These are phyloP conservation scores for Exserohilum turcica DNA, from an alignment of 2,329 filamentous ascomycete species.

Conservation along the genomic window DNA sequence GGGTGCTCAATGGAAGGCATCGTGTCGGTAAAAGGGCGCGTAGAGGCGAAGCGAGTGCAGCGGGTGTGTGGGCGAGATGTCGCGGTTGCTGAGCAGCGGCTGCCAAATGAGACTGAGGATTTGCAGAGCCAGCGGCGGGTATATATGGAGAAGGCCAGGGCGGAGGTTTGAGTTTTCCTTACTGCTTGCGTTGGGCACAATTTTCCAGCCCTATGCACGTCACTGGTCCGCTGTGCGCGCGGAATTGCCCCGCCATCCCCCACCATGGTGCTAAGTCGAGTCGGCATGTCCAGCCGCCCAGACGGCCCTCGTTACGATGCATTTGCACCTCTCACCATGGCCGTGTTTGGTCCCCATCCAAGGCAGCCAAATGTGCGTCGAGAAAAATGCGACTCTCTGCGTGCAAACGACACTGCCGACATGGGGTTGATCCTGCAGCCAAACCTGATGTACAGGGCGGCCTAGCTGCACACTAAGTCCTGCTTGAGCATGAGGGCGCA, in stretches of 20 bases:
- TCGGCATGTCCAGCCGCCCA: slow-evolving; percentile 21
- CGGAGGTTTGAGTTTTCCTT: slow-evolving; percentile 24
- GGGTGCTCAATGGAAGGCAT: slow-evolving; percentile 74
- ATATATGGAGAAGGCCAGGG: slow-evolving; percentile 31
- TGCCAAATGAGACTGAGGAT: slow-evolving; percentile 18
- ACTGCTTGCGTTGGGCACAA: slow-evolving; percentile 18
- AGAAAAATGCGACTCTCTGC: background rate
- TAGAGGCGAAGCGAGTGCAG: slow-evolving; percentile 8
- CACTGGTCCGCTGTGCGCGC: slow-evolving; percentile 27
- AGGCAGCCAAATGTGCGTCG: background rate
- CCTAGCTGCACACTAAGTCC: background rate
- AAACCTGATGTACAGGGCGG: slow-evolving; percentile 14
- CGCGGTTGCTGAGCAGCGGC: background rate
- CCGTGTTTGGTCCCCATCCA: background rate
- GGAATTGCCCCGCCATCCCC: slow-evolving; percentile 19
- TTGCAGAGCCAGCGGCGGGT: slow-evolving; percentile 17
- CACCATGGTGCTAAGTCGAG: slow-evolving; percentile 9
- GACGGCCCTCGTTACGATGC: background rate
- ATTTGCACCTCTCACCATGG: background rate
- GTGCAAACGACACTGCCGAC: background rate
- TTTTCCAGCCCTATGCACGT: slow-evolving; percentile 23
- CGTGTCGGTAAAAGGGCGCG: slow-evolving; percentile 45
- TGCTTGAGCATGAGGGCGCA: slow-evolving; percentile 8
- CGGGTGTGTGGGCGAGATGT: background rate
- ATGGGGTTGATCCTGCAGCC: background rate